Evolutionary conservation across 2,329 filamentous ascomycete species (phyloP).

Genomic region (Monosporascus sp.): DNA sequence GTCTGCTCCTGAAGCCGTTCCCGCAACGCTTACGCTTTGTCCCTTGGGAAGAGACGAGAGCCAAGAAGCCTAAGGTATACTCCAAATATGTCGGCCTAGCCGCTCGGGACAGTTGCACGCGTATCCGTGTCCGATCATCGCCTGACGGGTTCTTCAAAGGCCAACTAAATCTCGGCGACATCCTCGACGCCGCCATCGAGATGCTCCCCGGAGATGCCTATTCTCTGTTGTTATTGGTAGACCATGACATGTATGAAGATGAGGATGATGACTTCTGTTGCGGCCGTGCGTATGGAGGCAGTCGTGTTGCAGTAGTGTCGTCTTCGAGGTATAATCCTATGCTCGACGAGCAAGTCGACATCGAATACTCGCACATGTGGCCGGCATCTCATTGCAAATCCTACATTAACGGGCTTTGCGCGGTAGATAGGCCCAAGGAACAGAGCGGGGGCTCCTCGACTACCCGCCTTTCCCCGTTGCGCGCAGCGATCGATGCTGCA

Average conservation of each 20-base stretch:
- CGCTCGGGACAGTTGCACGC: slow-evolving; percentile 30
- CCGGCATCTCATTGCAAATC: slow-evolving; percentile 55
- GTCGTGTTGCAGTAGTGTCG: slow-evolving; percentile 57
- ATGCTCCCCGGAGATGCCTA: slow-evolving; percentile 55
- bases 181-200: slow-evolving; percentile 51
- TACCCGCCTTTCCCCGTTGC: slow-evolving; percentile 16
- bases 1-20: slow-evolving; percentile 43
- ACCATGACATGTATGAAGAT: slow-evolving; percentile 61
- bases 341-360: slow-evolving; percentile 33
- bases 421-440: not conserved
- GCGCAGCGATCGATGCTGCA: slow-evolving; percentile 28
- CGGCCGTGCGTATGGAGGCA: slow-evolving; percentile 60
- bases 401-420: slow-evolving; percentile 40
- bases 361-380: slow-evolving; percentile 54
- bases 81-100: slow-evolving; percentile 41
- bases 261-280: slow-evolving; percentile 64
- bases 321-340: slow-evolving; percentile 56
- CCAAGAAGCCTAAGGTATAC: slow-evolving; percentile 9
- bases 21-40: slow-evolving; percentile 38
- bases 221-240: slow-evolving; percentile 49
- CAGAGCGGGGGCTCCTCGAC: not conserved
- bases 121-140: slow-evolving; percentile 46
- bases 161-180: slow-evolving; percentile 56
- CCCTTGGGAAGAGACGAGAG: slow-evolving; percentile 36
- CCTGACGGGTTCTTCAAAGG: slow-evolving; percentile 40